Conservation (phyloP, 1,139 yeast species). For the Scheffersomyces stambukii region DNA sequence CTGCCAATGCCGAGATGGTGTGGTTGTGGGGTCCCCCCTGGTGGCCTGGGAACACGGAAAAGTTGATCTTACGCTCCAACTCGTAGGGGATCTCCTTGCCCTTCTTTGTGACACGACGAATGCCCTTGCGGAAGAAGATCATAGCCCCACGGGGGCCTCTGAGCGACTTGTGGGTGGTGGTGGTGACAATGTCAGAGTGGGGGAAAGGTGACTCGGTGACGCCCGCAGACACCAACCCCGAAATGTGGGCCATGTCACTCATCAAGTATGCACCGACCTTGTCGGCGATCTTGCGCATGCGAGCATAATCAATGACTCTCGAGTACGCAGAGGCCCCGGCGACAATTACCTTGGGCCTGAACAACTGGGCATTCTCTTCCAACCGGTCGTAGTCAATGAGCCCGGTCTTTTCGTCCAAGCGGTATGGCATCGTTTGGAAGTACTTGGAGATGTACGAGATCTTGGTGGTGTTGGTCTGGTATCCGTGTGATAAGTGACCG, state of each 20-base stretch:
- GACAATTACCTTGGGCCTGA: conserved; percentile 91
- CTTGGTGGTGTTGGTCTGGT: conserved; percentile 84
- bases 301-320: conserved; percentile 82
- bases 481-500: conserved; percentile 95
- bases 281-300: conserved; percentile 87
- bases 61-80: conserved; percentile 85
- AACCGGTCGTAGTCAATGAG: conserved; percentile 86
- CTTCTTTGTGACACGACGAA: conserved; percentile 77
- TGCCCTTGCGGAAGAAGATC: conserved; percentile 94
- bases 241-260: conserved; percentile 95
- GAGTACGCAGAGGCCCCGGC: conserved; percentile 98
- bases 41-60: conserved; percentile 97
- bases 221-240: conserved; percentile 91
- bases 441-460: conserved; percentile 89
- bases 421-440: conserved; percentile 96
- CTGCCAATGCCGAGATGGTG: conserved; percentile 92
- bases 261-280: conserved; percentile 89
- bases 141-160: conserved; percentile 99
- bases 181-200: conserved; percentile 91
- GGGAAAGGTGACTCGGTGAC: conserved; percentile 93
- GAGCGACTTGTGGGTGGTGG: conserved; percentile 94
- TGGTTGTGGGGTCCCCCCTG: conserved; percentile 99
- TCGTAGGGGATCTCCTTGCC: conserved; percentile 88
- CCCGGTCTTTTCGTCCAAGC: conserved; percentile 81
- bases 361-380: conserved; percentile 76